These are phyloP conservation scores for Xanthoparmelia taractica DNA, from an alignment of 495 filamentous ascomycete genomes.

Conservation along the genomic window DNA sequence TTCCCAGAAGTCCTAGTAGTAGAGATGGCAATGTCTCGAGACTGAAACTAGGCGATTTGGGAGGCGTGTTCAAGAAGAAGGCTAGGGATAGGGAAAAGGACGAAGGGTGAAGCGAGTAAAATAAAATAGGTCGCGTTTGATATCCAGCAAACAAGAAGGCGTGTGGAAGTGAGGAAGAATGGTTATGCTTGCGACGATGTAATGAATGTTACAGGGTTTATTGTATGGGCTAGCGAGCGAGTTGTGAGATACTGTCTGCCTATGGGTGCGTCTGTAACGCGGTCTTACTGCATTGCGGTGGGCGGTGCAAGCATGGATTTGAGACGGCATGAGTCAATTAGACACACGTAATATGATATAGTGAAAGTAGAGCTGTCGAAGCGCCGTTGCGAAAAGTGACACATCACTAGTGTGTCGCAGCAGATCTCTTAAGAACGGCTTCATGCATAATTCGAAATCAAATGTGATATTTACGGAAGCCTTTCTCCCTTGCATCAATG, in stretches of 20 bases:
- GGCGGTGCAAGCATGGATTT: background rate
- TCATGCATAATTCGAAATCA: background rate
- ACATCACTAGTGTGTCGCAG: background rate
- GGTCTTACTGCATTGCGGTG: background rate
- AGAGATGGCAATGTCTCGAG: conserved; percentile 12
- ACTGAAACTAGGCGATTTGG: conserved; percentile 26
- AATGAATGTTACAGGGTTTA: background rate
- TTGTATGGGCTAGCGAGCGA: background rate
- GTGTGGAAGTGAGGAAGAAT: background rate
- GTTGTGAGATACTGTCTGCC: background rate
- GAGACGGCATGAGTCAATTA: background rate
- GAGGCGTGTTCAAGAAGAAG: conserved; percentile 33
- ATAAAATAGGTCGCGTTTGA: background rate
- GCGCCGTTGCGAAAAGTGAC: background rate
- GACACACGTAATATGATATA: background rate
- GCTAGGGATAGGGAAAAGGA: conserved; percentile 25
- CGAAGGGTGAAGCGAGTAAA: background rate
- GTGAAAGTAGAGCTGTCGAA: background rate
- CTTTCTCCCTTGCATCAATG: background rate
- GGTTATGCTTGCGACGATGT: background rate
- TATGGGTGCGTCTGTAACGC: background rate
- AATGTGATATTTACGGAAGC: background rate
- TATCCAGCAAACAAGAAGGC: background rate
- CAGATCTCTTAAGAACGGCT: background rate
- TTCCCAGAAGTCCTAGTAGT: conserved; percentile 15